phyloP scores from a whole-genome alignment of 345 rosid genomes.

The Eucalyptus sideroxylon region DNA sequence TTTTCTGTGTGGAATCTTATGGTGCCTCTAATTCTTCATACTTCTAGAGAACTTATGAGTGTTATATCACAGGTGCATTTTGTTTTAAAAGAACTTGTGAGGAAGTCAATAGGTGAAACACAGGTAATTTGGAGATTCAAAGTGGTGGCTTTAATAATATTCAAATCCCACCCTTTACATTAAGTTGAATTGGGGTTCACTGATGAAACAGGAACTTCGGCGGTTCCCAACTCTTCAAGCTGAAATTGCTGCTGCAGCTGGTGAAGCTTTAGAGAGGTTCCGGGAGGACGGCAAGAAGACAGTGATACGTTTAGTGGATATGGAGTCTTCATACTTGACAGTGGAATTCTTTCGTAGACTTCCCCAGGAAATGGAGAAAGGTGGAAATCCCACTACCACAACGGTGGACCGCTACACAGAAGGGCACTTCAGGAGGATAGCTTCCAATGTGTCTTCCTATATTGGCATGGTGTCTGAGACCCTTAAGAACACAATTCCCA shows the following conservation, averaged over 20 bases:
- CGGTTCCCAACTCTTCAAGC: conserved; percentile 72
- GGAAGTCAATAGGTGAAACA: conserved; percentile 68
- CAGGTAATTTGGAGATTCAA: conserved; percentile 20
- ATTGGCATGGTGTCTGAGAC: conserved; percentile 70
- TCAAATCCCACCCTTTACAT: neutral
- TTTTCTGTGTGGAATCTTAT: neutral
- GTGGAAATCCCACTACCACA: conserved; percentile 8
- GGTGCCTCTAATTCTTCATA: neutral
- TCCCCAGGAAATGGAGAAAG: conserved; percentile 55
- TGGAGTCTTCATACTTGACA: conserved; percentile 76
- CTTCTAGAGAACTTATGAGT: neutral
- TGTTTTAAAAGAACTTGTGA: conserved; percentile 69
- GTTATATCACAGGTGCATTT: conserved; percentile 47
- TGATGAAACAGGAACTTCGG: conserved; percentile 42
- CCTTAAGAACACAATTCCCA: conserved; percentile 56
- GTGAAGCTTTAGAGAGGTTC: conserved; percentile 51
- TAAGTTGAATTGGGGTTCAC: neutral
- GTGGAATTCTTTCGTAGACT: conserved; percentile 76
- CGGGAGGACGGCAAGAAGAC: conserved; percentile 73
- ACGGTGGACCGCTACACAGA: conserved; percentile 43
- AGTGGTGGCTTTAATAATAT: neutral
- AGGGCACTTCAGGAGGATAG: conserved; percentile 72
- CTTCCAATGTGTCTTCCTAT: conserved; percentile 62
- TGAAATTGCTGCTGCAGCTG: conserved; percentile 64
- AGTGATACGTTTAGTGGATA: conserved; percentile 51